Percentiles rank a stretch among this genome's conserved stretches.
These are phyloP conservation scores for Boletus tomentosulus DNA, from an alignment of 768 basidiomycete genomes.

Conservation along the genomic window DNA sequence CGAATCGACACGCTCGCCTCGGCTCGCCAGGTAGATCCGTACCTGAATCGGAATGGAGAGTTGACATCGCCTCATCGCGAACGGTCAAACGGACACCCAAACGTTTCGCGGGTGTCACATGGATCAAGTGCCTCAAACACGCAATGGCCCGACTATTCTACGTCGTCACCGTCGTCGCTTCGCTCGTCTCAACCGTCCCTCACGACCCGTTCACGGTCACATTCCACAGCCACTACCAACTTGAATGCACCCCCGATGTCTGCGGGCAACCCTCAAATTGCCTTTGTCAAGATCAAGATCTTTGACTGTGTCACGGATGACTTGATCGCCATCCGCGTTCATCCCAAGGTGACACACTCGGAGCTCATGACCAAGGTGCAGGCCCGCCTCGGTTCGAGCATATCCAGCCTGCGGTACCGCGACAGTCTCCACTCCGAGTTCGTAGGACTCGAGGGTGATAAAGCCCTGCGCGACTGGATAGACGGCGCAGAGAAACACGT, in stretches of 20 bases:
- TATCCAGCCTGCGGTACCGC: conserved; percentile 68
- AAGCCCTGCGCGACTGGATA: conserved; percentile 68
- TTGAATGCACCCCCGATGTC: conserved; percentile 72
- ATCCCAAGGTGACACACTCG: conserved; percentile 79
- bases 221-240: conserved; percentile 46
- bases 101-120: conserved; percentile 26
- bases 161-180: conserved; percentile 46
- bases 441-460: conserved; percentile 59
- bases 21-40: conserved; percentile 28
- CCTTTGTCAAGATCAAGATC: conserved; percentile 98
- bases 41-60: conserved; percentile 28
- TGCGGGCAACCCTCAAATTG: conserved; percentile 70
- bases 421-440: conserved; percentile 65
- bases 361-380: conserved; percentile 93
- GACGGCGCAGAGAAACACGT: conserved; percentile 78
- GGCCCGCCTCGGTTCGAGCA: conserved; percentile 74
- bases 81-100: conserved; percentile 25
- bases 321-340: conserved; percentile 93
- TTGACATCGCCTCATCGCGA: conserved; percentile 33
- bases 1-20: conserved; percentile 50
- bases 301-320: conserved; percentile 93
- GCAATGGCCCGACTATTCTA: conserved; percentile 26
- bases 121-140: conserved; percentile 26
- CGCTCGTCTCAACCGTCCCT: conserved; percentile 52
- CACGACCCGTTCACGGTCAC: conserved; percentile 53